Evolutionary conservation across 1,284 basidiomycete genomes (phyloP), one percentile per base, ranked within the genome.

Genomic region (Trichosporon sp.): DNA sequence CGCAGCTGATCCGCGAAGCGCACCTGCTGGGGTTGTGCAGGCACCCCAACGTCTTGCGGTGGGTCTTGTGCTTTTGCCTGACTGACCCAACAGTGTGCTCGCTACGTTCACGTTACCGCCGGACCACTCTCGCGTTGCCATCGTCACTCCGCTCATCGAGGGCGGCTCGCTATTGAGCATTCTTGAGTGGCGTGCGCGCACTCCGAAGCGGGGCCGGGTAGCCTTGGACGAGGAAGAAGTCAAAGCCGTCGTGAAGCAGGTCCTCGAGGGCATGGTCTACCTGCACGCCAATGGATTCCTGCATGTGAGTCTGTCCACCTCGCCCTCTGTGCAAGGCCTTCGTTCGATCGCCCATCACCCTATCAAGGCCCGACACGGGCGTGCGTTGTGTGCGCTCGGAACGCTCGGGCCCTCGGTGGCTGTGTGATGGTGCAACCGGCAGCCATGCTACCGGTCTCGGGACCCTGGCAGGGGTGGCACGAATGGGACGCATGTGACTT

Each of bases 241-340:
- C 61, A 78, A 78, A 63, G 70, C 69, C 32, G 72, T 77, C 6
- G 84, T 89, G 44, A 87, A 93, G 36, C 96, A 99, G 80, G 90
- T 94, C 14, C 86, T 96, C 65, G 83, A 88, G 60, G 95, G 88
- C 7, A 84, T 99, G 66, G 85, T 81, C 70, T 95, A 94, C 77
- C 86, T 98, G 21, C 95, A 98, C 81, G 89, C 87, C 73, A 87
- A 89, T 36, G 88, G 89, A 11, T 90, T 96, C 76, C 93, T 98
- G 59, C 95, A 98, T 76, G 77, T 78, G 49, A 65, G 77, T 72
- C 1, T 27, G 6, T 8, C 11, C 19, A 8, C 44, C 8, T 23
- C 32, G 16, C 36, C n/a, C 21, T 33, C 13, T 8, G 23, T 27
- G 56, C 32, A 54, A 10, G 14, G 5, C 16, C 25, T 54, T 31